These are phyloP conservation scores for Podaxis pistillaris DNA, from an alignment of 768 basidiomycete genomes.

Conservation along the genomic window DNA sequence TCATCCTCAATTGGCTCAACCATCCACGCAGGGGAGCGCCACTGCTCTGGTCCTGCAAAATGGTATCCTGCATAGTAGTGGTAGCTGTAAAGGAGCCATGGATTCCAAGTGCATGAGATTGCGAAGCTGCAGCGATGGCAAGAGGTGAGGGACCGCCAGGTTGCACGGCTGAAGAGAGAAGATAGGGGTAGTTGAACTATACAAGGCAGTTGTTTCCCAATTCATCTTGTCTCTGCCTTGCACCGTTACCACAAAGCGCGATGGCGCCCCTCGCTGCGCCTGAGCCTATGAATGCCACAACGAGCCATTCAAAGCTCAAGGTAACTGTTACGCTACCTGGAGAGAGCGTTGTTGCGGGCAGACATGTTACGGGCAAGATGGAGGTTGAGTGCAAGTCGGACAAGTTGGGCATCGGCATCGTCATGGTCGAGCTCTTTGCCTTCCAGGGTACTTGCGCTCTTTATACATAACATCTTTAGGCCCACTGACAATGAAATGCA, in stretches of 20 bases:
- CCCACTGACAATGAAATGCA: slow-evolving; percentile 23
- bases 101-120: slow-evolving; percentile 93
- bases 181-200: neutral
- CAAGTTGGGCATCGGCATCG: slow-evolving; percentile 67
- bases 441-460: slow-evolving; percentile 53
- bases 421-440: slow-evolving; percentile 77
- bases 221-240: neutral
- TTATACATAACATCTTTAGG: neutral
- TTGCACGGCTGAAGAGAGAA: neutral
- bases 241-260: neutral
- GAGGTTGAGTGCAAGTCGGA: slow-evolving; percentile 79
- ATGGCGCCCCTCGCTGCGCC: slow-evolving; percentile 20
- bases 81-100: slow-evolving; percentile 92
- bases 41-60: neutral
- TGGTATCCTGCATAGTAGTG: slow-evolving; percentile 36
- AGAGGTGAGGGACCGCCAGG: slow-evolving; percentile 86
- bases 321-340: slow-evolving; percentile 61
- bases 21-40: slow-evolving; percentile 13
- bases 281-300: slow-evolving; percentile 81
- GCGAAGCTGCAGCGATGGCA: slow-evolving; percentile 96
- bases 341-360: slow-evolving; percentile 63
- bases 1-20: slow-evolving; percentile 98
- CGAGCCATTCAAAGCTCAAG: slow-evolving; percentile 76
- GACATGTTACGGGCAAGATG: slow-evolving; percentile 69
- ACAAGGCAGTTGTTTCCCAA: neutral